These are phyloP conservation scores for Fusarium nurragi DNA, from an alignment of 2,329 filamentous ascomycete species.

Conservation along the genomic window DNA sequence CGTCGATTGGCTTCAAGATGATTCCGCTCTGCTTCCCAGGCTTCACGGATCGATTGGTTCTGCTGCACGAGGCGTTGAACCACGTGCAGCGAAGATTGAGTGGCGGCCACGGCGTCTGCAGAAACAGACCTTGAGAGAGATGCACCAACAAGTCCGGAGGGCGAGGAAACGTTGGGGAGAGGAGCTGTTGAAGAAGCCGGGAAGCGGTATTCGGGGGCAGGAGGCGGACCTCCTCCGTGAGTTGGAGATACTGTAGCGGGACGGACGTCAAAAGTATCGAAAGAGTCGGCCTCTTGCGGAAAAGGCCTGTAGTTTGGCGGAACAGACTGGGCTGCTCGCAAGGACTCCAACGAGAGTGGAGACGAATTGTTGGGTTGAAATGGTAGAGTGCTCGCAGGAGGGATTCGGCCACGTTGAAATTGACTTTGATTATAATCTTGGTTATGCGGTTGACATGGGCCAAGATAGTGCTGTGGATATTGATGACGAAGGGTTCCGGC, in stretches of 20 bases:
- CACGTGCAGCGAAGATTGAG: slow-evolving; percentile 48
- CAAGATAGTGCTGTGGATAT: slow-evolving; percentile 37
- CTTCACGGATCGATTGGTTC: slow-evolving; percentile 56
- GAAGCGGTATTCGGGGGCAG: slow-evolving; percentile 22
- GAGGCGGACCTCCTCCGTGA: slow-evolving; percentile 25
- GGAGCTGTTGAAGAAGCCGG: slow-evolving; percentile 38
- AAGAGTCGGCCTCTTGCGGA: slow-evolving; percentile 32
- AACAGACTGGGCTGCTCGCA: slow-evolving; percentile 38
- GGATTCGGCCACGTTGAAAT: slow-evolving; percentile 34
- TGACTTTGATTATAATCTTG: slow-evolving; percentile 31
- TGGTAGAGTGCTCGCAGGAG: slow-evolving; percentile 40
- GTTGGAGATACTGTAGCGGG: slow-evolving; percentile 33
- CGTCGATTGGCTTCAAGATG: slow-evolving; percentile 64
- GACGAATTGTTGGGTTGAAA: slow-evolving; percentile 23
- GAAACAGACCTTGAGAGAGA: slow-evolving; percentile 46
- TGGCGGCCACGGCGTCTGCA: slow-evolving; percentile 46
- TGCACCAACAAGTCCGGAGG: slow-evolving; percentile 33
- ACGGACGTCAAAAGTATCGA: slow-evolving; percentile 16
- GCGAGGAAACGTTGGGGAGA: slow-evolving; percentile 33
- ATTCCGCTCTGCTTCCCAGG: slow-evolving; percentile 63
- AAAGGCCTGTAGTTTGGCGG: slow-evolving; percentile 20
- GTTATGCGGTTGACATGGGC: slow-evolving; percentile 27
- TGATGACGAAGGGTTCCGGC: slow-evolving; percentile 36
- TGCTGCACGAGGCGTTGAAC: slow-evolving; percentile 56
- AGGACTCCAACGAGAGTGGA: slow-evolving; percentile 41